Conservation (phyloP, 371 early-diverging fungal genomes). For the Mucor mucedo region DNA sequence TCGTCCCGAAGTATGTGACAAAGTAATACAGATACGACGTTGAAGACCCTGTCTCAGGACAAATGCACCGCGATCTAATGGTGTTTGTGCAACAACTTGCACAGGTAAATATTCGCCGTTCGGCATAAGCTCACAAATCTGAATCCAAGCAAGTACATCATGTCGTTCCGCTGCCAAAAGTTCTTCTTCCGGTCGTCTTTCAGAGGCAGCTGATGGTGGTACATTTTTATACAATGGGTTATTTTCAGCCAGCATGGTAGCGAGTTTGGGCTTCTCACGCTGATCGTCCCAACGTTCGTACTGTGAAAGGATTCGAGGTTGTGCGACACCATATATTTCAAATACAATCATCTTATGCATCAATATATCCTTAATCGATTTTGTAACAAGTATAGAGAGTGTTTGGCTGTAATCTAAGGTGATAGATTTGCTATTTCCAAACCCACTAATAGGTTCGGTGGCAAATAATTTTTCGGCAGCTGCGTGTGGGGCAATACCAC, state of each 20-base stretch:
- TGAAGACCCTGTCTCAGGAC: slow-evolving; percentile 85
- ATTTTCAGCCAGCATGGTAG: slow-evolving; percentile 18
- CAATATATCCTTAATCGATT: slow-evolving; percentile 42
- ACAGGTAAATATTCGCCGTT: slow-evolving; percentile 78
- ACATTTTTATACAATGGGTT: not conserved
- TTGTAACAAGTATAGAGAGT: slow-evolving; percentile 49
- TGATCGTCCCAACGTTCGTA: slow-evolving; percentile 65
- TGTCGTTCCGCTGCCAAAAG: slow-evolving; percentile 69
- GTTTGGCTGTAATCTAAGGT: slow-evolving; percentile 69
- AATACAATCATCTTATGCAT: slow-evolving; percentile 44
- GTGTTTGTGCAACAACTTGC: slow-evolving; percentile 61
- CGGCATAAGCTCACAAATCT: slow-evolving; percentile 69
- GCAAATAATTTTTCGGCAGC: slow-evolving; percentile 60
- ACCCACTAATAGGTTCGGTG: slow-evolving; percentile 62
- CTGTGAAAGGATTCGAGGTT: slow-evolving; percentile 44
- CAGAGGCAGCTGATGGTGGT: slow-evolving; percentile 5
- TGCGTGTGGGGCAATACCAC: slow-evolving; percentile 36
- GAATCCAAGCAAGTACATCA: slow-evolving; percentile 73
- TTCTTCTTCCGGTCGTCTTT: slow-evolving; percentile 61
- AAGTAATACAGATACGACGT: slow-evolving; percentile 69
- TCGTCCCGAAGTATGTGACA: slow-evolving; percentile 77
- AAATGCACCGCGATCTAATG: slow-evolving; percentile 68
- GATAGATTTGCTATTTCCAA: slow-evolving; percentile 46
- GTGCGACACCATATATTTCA: slow-evolving; percentile 68
- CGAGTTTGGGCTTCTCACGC: slow-evolving; percentile 44